Percentiles rank a stretch among this genome's conserved stretches.
Evolutionary conservation across 305 asterid genomes (phyloP).

Genomic region (Fraxinus ornus): DNA sequence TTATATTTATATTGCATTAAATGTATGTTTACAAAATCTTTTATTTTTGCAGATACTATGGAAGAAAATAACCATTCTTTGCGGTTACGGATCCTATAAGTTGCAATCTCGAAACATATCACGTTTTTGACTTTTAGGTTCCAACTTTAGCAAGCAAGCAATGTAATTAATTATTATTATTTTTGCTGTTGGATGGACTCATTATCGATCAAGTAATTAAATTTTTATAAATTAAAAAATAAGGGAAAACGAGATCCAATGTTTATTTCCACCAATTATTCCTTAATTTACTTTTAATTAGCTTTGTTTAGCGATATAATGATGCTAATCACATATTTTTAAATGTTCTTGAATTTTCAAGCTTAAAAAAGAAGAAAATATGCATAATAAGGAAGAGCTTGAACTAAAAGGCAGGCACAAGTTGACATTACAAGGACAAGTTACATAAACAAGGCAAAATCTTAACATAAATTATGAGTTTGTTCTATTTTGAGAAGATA

Average conservation of each 20-base stretch:
- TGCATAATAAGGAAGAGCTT: background rate
- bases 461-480: background rate
- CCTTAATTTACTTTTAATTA: background rate
- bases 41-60: background rate
- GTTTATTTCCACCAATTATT: background rate
- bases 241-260: background rate
- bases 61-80: constrained; percentile 3
- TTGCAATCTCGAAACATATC: constrained; percentile 17
- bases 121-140: background rate
- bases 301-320: background rate
- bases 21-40: background rate
- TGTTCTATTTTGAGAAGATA: background rate
- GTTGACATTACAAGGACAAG: background rate
- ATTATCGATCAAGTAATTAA: background rate
- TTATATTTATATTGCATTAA: background rate
- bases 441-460: background rate
- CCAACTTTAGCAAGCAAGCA: background rate
- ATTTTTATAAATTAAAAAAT: background rate
- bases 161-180: background rate
- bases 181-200: background rate
- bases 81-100: constrained; percentile 11
- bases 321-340: background rate
- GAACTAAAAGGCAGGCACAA: background rate
- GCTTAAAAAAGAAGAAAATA: background rate
- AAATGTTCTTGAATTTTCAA: background rate